Conservation (phyloP, 2,329 filamentous ascomycete species). For the Akanthomyces lecanii region DNA sequence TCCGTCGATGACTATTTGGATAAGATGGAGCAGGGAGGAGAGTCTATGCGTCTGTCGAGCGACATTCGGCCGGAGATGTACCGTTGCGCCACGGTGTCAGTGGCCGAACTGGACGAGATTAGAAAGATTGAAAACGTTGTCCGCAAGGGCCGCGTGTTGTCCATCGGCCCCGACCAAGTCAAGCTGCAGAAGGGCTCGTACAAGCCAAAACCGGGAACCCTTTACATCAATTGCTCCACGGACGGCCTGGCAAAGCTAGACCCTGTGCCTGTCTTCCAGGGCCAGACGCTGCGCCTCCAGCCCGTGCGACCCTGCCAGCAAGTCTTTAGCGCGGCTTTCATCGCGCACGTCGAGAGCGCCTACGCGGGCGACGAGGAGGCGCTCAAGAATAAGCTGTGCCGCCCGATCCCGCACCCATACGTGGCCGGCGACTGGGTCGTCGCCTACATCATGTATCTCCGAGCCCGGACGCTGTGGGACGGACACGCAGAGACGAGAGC, state of each 20-base stretch:
- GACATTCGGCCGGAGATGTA: background rate
- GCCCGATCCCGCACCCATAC: background rate
- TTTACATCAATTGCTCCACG: slow-evolving; percentile 14
- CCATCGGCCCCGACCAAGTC: slow-evolving; percentile 12
- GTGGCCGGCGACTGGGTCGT: background rate
- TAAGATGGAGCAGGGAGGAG: slow-evolving; percentile 3
- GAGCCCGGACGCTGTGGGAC: background rate
- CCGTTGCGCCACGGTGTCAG: slow-evolving; percentile 8
- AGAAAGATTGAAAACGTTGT: slow-evolving; percentile 5
- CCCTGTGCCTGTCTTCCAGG: slow-evolving; percentile 2
- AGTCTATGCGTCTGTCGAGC: background rate
- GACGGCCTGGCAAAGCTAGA: background rate
- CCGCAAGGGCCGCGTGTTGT: slow-evolving; percentile 16
- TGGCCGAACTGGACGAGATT: slow-evolving; percentile 8
- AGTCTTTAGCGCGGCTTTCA: slow-evolving; percentile 11
- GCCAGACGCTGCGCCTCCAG: slow-evolving; percentile 7
- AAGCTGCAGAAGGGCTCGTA: slow-evolving; percentile 3
- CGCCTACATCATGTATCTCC: background rate
- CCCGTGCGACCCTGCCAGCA: slow-evolving; percentile 8
- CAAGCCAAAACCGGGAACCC: background rate
- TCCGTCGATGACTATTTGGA: slow-evolving; percentile 1
- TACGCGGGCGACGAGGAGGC: background rate
- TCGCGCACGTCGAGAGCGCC: slow-evolving; percentile 8
- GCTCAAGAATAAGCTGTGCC: background rate
- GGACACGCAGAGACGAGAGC: background rate